phyloP scores from a whole-genome alignment of 2,329 filamentous ascomycete genomes.

The Botrytis cinerea region DNA sequence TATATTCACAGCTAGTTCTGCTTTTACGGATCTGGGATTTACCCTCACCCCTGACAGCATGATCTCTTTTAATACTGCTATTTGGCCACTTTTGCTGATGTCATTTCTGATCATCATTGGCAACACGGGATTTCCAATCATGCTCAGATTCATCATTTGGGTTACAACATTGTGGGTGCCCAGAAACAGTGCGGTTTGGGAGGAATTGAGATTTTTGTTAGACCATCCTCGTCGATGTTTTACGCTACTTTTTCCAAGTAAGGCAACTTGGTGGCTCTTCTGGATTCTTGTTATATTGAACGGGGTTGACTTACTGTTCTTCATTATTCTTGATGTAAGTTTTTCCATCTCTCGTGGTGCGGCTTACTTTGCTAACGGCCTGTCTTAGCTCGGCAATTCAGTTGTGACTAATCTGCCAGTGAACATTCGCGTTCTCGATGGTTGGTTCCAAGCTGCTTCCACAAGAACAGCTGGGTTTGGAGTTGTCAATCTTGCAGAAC shows the following conservation, averaged over 20 bases:
- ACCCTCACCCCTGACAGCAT: conserved; percentile 93
- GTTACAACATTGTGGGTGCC: conserved; percentile 66
- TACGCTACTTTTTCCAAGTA: conserved; percentile 86
- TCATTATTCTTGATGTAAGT: conserved; percentile 85
- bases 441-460: conserved; percentile 84
- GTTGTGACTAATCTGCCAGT: conserved; percentile 68
- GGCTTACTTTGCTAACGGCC: conserved; percentile 26
- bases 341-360: neutral
- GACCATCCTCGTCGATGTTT: conserved; percentile 97
- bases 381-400: conserved; percentile 64
- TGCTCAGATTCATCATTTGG: conserved; percentile 95
- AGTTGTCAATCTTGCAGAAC: conserved; percentile 71
- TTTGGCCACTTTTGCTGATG: conserved; percentile 74
- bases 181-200: conserved; percentile 71
- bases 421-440: conserved; percentile 78
- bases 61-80: conserved; percentile 78
- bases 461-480: conserved; percentile 91
- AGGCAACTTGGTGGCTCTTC: conserved; percentile 95
- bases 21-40: conserved; percentile 95
- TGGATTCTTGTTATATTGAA: conserved; percentile 82
- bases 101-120: conserved; percentile 90
- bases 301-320: conserved; percentile 82
- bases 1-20: conserved; percentile 82
- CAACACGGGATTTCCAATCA: conserved; percentile 93
- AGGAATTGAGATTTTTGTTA: conserved; percentile 86